These are phyloP conservation scores for Selaginella moellendorffii DNA, from an alignment of 75 land plant species.

Conservation along the genomic window DNA sequence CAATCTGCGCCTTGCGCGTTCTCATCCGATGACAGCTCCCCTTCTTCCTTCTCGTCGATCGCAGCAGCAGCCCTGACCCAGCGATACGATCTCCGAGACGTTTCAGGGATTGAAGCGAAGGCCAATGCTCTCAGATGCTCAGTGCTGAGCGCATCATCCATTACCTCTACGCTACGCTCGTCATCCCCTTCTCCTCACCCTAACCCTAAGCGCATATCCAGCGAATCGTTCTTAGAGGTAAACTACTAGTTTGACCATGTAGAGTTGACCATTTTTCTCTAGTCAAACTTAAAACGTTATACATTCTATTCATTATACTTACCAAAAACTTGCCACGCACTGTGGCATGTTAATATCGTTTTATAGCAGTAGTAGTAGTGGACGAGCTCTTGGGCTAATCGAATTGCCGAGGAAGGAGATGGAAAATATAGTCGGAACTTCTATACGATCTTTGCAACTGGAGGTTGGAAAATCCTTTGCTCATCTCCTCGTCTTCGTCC, in stretches of 20 bases:
- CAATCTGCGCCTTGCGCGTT: neutral
- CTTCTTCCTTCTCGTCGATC: neutral
- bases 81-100: neutral
- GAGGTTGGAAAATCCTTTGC: slow-evolving; percentile 30
- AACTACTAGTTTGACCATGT: too few species aligned
- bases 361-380: too few species aligned
- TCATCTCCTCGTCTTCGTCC: slow-evolving; percentile 41
- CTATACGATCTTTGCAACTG: neutral
- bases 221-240: too few species aligned
- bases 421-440: neutral
- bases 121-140: neutral
- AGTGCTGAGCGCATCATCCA: neutral
- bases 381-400: too few species aligned
- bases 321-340: too few species aligned
- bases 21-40: neutral
- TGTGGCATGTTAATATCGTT: too few species aligned
- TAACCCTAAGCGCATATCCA: too few species aligned
- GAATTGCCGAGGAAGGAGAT: neutral
- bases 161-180: too few species aligned
- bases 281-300: too few species aligned
- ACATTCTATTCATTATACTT: too few species aligned
- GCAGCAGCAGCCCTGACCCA: neutral
- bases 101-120: neutral
- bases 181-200: too few species aligned
- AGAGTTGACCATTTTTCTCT: too few species aligned